Conservation (phyloP, 2,329 filamentous ascomycete genomes). For the Pezicula carpinea region DNA sequence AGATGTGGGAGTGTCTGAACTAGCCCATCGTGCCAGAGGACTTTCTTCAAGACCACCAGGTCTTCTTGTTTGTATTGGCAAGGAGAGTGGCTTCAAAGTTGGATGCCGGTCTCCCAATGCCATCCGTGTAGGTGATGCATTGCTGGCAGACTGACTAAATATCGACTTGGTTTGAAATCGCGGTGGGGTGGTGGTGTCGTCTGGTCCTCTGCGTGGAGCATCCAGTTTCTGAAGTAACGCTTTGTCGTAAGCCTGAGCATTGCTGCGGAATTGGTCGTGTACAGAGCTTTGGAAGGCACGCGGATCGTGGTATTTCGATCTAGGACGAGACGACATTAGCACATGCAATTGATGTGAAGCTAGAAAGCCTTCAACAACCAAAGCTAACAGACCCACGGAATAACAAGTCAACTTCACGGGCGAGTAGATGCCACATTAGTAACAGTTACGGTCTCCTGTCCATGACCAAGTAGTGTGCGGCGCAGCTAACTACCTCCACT, state of each 20-base stretch:
- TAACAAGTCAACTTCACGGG: neutral
- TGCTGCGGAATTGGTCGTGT: conserved; percentile 28
- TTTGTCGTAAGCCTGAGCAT: conserved; percentile 33
- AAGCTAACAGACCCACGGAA: no score
- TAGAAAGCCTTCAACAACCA: neutral
- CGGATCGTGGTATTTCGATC: conserved; percentile 21
- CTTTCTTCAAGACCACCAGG: conserved; percentile 22
- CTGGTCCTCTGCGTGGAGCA: conserved; percentile 18
- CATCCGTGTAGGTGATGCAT: conserved; percentile 28
- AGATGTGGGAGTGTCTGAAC: conserved; percentile 21
- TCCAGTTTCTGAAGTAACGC: conserved; percentile 31
- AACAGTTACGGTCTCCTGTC: neutral
- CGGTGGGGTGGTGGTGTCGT: conserved; percentile 29
- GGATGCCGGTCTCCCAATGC: conserved; percentile 24
- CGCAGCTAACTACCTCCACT: no score
- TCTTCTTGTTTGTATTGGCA: conserved; percentile 26
- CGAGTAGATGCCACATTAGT: neutral
- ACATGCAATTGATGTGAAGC: neutral
- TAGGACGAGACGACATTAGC: conserved; percentile 11
- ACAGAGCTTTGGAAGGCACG: conserved; percentile 29
- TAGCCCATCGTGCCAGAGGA: conserved; percentile 25
- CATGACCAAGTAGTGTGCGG: neutral
- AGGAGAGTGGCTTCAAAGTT: conserved; percentile 29
- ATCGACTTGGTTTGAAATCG: conserved; percentile 20
- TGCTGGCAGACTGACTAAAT: conserved; percentile 27